Evolutionary conservation across 1,139 yeast species (phyloP).

Genomic region (Kodamaea anthophila): DNA sequence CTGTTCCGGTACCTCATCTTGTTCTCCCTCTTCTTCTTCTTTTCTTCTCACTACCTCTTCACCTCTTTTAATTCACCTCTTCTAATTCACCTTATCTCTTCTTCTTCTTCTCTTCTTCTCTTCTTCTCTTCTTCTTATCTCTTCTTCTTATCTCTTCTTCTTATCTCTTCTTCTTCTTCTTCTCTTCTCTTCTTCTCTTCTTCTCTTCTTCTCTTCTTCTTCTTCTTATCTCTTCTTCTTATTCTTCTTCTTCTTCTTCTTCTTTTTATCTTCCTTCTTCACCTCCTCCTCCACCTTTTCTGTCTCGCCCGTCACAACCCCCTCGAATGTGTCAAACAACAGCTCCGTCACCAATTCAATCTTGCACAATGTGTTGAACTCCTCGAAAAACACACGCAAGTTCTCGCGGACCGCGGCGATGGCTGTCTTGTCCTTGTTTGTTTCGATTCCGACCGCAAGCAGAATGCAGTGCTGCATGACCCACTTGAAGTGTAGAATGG

Average conservation of each 20-base stretch:
- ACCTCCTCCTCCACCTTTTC: slow-evolving; percentile 2
- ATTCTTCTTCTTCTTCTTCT: slow-evolving; percentile 7
- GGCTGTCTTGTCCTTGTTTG: slow-evolving; percentile 1
- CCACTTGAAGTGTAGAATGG: slow-evolving; percentile 8
- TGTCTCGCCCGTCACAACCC: slow-evolving; percentile 16
- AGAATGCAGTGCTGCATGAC: slow-evolving; percentile 13
- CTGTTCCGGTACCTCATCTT: no score
- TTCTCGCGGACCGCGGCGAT: slow-evolving; percentile 11
- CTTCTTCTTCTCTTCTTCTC: no score
- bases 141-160: no score
- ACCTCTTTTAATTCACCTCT: no score
- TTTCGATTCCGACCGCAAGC: slow-evolving; percentile 6
- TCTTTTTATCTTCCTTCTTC: slow-evolving; percentile 6
- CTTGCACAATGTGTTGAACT: slow-evolving; percentile 28
- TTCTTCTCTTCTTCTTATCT: no score
- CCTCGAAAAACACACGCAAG: slow-evolving; percentile 20
- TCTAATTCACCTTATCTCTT: no score
- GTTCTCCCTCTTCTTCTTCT: slow-evolving; percentile 1
- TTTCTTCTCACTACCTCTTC: not conserved
- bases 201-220: slow-evolving; percentile 14
- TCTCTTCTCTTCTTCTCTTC: not conserved
- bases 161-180: not conserved
- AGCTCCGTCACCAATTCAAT: slow-evolving; percentile 26
- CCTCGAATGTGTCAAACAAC: slow-evolving; percentile 24
- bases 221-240: slow-evolving; percentile 6